phyloP scores from a whole-genome alignment of 192 early-diverging fungal genomes.

The Phycomyces blakesleeanus region DNA sequence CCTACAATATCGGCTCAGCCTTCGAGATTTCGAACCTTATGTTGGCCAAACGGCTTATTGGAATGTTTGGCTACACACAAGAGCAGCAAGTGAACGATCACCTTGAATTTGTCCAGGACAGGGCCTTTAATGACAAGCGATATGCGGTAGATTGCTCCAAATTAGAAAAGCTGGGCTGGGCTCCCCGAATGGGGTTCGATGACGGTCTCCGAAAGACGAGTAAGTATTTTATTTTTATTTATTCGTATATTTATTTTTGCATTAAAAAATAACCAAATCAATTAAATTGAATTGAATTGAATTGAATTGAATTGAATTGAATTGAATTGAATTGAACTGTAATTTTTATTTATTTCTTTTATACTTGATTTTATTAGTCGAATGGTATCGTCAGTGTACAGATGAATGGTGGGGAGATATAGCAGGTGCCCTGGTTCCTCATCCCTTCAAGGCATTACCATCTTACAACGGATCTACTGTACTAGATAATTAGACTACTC shows the following conservation, averaged over 20 bases:
- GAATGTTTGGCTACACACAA: conserved; percentile 40
- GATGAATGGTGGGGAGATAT: conserved; percentile 61
- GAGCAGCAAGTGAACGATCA: conserved; percentile 37
- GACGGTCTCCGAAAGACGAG: conserved; percentile 65
- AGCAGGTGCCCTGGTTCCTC: conserved; percentile 50
- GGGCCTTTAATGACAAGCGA: conserved; percentile 72
- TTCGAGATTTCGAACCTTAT: conserved; percentile 69
- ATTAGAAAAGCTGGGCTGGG: conserved; percentile 68
- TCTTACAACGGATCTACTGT: conserved; percentile 8
- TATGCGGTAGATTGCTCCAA: conserved; percentile 74
- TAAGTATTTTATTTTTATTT: no score
- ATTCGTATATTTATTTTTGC: no score
- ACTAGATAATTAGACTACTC: neutral
- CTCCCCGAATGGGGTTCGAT: conserved; percentile 54
- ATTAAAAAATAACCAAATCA: no score
- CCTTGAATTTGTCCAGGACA: conserved; percentile 69
- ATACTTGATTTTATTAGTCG: no score
- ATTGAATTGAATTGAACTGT: neutral
- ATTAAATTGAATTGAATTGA: no score
- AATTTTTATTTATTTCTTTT: no score
- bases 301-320: no score
- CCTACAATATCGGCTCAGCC: conserved; percentile 75
- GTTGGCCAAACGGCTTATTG: conserved; percentile 55
- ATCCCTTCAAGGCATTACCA: conserved; percentile 43
- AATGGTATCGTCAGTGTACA: conserved; percentile 51